Conservation (phyloP, 2,329 filamentous ascomycete species). For the Passalora sequoiae region DNA sequence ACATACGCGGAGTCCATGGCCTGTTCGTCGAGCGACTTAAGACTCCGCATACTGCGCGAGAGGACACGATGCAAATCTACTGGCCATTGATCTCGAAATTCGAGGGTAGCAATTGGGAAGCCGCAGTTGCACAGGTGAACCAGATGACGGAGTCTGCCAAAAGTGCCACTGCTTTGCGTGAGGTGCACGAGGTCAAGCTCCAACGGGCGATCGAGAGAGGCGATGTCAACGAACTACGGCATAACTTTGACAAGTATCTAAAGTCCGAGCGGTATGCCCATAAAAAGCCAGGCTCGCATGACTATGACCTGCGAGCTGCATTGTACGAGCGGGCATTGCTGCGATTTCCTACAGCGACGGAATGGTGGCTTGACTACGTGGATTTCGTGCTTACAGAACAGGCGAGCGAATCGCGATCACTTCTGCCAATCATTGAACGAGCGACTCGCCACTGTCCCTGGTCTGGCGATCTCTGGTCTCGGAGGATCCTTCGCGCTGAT, state of each 20-base stretch:
- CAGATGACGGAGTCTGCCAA: slow-evolving; percentile 60
- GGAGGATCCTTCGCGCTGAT: slow-evolving; percentile 80
- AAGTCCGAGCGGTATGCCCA: slow-evolving; percentile 69
- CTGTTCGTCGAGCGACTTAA: slow-evolving; percentile 66
- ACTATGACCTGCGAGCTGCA: slow-evolving; percentile 51
- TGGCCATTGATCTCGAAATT: slow-evolving; percentile 70
- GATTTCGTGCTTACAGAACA: slow-evolving; percentile 61
- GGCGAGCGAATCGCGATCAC: slow-evolving; percentile 25
- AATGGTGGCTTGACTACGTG: slow-evolving; percentile 77
- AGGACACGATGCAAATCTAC: slow-evolving; percentile 68
- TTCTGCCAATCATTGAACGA: slow-evolving; percentile 69
- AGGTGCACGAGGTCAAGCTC: slow-evolving; percentile 60
- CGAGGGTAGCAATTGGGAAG: slow-evolving; percentile 61
- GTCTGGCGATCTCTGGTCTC: slow-evolving; percentile 86
- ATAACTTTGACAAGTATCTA: slow-evolving; percentile 62
- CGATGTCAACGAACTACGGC: slow-evolving; percentile 54
- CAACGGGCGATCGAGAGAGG: slow-evolving; percentile 53
- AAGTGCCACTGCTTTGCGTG: slow-evolving; percentile 56
- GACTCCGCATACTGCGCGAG: slow-evolving; percentile 70
- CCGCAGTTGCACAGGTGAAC: slow-evolving; percentile 65
- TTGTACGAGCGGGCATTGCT: slow-evolving; percentile 75
- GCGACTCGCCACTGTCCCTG: slow-evolving; percentile 88
- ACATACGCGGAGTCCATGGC: slow-evolving; percentile 60
- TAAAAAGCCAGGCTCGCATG: slow-evolving; percentile 49
- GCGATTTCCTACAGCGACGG: slow-evolving; percentile 66